A percentile compares a stretch with the other conserved stretches of the same genome.
These are phyloP conservation scores for Thelephora aurantiotincta DNA, from an alignment of 768 basidiomycete genomes.

Conservation along the genomic window DNA sequence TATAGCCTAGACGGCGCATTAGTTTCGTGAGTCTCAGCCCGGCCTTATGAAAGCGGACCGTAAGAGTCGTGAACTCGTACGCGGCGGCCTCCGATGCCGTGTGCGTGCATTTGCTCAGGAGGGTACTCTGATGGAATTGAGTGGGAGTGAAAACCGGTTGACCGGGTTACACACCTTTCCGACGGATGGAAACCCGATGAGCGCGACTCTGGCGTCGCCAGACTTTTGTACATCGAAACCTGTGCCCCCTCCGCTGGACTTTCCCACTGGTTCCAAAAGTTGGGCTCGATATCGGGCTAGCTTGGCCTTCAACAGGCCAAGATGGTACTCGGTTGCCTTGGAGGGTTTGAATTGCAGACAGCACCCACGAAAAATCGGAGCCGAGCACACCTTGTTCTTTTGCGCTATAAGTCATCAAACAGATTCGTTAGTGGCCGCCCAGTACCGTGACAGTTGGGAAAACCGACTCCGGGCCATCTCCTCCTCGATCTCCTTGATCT, in stretches of 20 bases:
- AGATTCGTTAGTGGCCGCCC: not conserved
- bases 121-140: constrained; percentile 50
- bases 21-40: not conserved
- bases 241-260: constrained; percentile 65
- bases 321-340: constrained; percentile 90
- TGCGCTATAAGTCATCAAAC: constrained; percentile 39
- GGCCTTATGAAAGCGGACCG: constrained; percentile 27
- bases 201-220: constrained; percentile 81
- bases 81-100: constrained; percentile 82
- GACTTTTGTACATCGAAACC: constrained; percentile 84
- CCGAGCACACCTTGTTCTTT: constrained; percentile 72
- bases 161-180: constrained; percentile 43
- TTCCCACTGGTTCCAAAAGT: constrained; percentile 80
- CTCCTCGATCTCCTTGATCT: constrained; percentile 97
- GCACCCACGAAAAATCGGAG: not conserved
- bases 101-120: constrained; percentile 83
- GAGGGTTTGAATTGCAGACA: not conserved
- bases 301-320: constrained; percentile 89
- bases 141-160: not conserved
- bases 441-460: not conserved
- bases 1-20: constrained; percentile 48
- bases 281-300: constrained; percentile 90
- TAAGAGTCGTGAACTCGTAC: constrained; percentile 92
- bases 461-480: constrained; percentile 93
- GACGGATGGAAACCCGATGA: constrained; percentile 94